A percentile compares a stretch with the other conserved stretches of the same genome.
phyloP scores from a whole-genome alignment of 345 rosid genomes.

The Eucalyptus guilfoylei region DNA sequence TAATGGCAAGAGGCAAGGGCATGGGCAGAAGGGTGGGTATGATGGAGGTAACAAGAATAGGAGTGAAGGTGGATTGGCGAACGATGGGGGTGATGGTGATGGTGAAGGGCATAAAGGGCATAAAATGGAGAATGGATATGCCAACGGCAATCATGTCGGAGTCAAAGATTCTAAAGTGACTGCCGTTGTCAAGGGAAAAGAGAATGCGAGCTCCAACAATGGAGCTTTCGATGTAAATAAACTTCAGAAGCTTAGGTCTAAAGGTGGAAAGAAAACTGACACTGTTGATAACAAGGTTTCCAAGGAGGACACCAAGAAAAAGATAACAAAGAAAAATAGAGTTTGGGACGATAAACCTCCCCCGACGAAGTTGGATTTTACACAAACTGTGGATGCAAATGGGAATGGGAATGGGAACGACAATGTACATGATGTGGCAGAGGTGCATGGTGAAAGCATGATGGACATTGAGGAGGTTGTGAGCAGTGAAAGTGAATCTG shows the following conservation, averaged over 20 bases:
- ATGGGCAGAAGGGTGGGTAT: conserved; percentile 32
- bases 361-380: conserved; percentile 72
- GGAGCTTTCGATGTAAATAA: conserved; percentile 84
- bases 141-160: conserved; percentile 30
- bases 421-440: conserved; percentile 50
- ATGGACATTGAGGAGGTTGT: conserved; percentile 91
- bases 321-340: conserved; percentile 70
- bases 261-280: conserved; percentile 87
- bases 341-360: conserved; percentile 88
- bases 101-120: background rate
- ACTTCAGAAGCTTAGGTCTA: conserved; percentile 78
- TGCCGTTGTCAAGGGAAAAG: conserved; percentile 64
- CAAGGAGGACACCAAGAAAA: conserved; percentile 69
- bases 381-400: conserved; percentile 52
- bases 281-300: conserved; percentile 62
- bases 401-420: conserved; percentile 16
- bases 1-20: conserved; percentile 55
- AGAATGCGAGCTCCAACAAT: conserved; percentile 52
- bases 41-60: conserved; percentile 51
- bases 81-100: conserved; percentile 48
- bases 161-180: conserved; percentile 29
- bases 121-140: conserved; percentile 55
- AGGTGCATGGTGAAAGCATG: conserved; percentile 94
- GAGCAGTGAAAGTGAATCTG: conserved; percentile 80
- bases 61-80: conserved; percentile 14